These are phyloP conservation scores for Trypanosoma avium DNA, from an alignment of 208 protist species.

Conservation along the genomic window DNA sequence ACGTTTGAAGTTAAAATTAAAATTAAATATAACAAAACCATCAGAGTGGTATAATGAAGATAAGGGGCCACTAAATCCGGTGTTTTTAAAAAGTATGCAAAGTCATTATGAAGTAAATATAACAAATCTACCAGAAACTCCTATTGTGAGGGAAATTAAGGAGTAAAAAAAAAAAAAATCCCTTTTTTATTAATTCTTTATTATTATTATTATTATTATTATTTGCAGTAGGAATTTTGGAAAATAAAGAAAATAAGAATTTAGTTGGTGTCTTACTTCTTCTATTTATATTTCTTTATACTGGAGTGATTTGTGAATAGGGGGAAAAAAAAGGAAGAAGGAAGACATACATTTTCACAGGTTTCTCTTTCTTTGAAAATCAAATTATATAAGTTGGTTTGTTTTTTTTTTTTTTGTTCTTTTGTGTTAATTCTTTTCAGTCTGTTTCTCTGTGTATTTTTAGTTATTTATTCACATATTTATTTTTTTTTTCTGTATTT, in stretches of 20 bases:
- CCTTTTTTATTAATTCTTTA: background rate
- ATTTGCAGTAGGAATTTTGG: no score
- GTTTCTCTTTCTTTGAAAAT: no score
- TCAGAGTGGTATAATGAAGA: slow-evolving; percentile 86
- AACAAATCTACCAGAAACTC: slow-evolving; percentile 57
- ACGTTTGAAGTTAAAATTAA: slow-evolving; percentile 27
- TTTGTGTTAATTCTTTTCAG: no score
- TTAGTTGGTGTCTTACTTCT: no score
- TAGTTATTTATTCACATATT: no score
- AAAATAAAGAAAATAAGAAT: background rate
- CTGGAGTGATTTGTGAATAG: no score
- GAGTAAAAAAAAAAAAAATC: background rate
- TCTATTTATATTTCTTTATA: no score
- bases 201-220: slow-evolving; percentile 13
- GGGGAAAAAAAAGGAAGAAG: background rate
- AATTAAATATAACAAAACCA: slow-evolving; percentile 35
- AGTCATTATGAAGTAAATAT: slow-evolving; percentile 69
- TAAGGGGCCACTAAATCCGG: slow-evolving; percentile 78
- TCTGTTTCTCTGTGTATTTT: no score
- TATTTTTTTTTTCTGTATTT: no score
- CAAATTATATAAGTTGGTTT: no score
- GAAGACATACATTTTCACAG: no score
- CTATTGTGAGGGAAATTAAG: slow-evolving; percentile 21
- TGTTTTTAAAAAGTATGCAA: slow-evolving; percentile 79
- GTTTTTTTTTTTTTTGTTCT: no score